Evolutionary conservation across 2,329 filamentous ascomycete genomes (phyloP), one percentile per base, ranked within the genome.

Genomic region (Colletotrichum lentis): DNA sequence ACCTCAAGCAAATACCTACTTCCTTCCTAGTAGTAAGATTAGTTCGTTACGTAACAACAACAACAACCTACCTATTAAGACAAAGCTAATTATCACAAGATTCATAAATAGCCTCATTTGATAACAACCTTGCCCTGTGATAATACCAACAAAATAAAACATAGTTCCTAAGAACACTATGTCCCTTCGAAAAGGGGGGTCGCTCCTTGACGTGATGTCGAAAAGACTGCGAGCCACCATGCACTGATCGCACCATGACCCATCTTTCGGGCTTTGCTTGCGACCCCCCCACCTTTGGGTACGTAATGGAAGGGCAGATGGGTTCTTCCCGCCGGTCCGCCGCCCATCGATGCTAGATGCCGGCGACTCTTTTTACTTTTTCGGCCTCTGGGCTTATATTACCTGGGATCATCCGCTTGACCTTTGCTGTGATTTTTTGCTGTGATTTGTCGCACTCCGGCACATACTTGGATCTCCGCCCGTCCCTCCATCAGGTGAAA

Each of bases 201-300:
- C 24, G 24, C 24, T 24, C 2, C 24, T 24, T 24, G 24, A 24
- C 24, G 52, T 68, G 68, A 68, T 61, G 44, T 50, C 50, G 31
- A 31, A 58, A 54, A 58, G 41, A 67, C n/a, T 50, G 55, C 24
- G 31, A 52, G 22, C 49, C n/a, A 27, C 11, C 61, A 64, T 70
- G 69, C 61, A 65, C 37, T 59, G 35, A 60, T 65, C 55, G 57
- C 69, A 52, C 61, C 65, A 70, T 57, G 65, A 64, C 66, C 69
- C 69, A 69, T 56, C 52, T 68, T 68, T 65, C 65, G 55, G 62
- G 55, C 24, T 68, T 65, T 68, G 62, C 31, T 64, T 52, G 18
- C 31, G 37, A 55, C 66, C 66, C 66, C 66, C 66, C 66, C 62
- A 66, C 66, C 66, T 61, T 52, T 31, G 31, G 39, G 44, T 65